Conservation (phyloP, 495 filamentous ascomycete genomes). For the Elaphomyces granulatus region DNA sequence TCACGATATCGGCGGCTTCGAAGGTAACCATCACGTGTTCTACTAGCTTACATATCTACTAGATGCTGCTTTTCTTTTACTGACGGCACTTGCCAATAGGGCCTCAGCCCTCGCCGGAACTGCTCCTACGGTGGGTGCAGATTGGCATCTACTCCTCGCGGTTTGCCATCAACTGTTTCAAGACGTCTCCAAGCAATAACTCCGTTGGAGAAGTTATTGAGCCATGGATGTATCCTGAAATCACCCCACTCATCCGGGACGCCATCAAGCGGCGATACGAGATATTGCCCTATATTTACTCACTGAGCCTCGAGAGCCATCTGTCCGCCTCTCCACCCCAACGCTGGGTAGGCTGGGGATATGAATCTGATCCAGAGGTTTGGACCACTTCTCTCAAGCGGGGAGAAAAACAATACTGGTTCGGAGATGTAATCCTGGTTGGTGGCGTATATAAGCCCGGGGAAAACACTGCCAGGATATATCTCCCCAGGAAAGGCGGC, state of each 20-base stretch:
- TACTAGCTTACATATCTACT: neutral
- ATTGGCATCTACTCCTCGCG: slow-evolving; percentile 52
- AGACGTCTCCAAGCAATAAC: slow-evolving; percentile 46
- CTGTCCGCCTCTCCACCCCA: slow-evolving; percentile 43
- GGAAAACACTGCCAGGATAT: slow-evolving; percentile 35
- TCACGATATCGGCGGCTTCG: slow-evolving; percentile 60
- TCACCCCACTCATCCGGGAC: slow-evolving; percentile 41
- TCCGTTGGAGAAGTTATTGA: slow-evolving; percentile 53
- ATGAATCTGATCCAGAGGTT: slow-evolving; percentile 46
- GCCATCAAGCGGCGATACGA: slow-evolving; percentile 55
- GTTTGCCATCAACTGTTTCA: slow-evolving; percentile 64
- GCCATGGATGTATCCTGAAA: slow-evolving; percentile 57
- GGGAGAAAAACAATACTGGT: slow-evolving; percentile 56
- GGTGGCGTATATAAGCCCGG: slow-evolving; percentile 51
- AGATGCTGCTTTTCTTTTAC: neutral
- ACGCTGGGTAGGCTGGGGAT: slow-evolving; percentile 55
- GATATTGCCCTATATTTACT: slow-evolving; percentile 54
- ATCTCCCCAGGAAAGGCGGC: slow-evolving; percentile 38
- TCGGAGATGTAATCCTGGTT: slow-evolving; percentile 50
- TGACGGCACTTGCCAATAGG: slow-evolving; percentile 17
- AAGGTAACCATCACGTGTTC: slow-evolving; percentile 16
- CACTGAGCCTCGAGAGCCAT: slow-evolving; percentile 44
- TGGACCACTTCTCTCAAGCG: slow-evolving; percentile 41
- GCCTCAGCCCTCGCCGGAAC: slow-evolving; percentile 50
- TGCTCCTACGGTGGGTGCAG: slow-evolving; percentile 56